Evolutionary conservation across 139 green algal species (phyloP).

Genomic region (Chlamydomonas schloesseri): DNA sequence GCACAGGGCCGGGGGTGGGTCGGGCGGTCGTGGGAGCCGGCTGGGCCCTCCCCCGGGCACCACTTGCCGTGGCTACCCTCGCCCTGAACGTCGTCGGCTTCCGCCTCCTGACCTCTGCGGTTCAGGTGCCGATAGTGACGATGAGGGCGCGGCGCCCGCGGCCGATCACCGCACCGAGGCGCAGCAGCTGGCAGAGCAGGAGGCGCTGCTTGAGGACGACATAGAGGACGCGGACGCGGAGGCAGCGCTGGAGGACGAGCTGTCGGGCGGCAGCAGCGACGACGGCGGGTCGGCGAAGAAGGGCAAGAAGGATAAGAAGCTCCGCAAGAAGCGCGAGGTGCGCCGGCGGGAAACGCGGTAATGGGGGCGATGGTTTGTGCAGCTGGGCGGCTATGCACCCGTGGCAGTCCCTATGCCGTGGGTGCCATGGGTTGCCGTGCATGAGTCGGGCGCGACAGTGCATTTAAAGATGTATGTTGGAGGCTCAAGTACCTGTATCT

Average conservation of each 20-base stretch:
- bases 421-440: no score
- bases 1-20: neutral
- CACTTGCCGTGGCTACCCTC: no score
- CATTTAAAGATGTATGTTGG: no score
- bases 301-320: neutral
- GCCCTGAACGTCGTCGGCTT: neutral
- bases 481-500: no score
- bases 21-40: no score
- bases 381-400: no score
- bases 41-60: no score
- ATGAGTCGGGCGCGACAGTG: no score
- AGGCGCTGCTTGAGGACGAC: conserved; percentile 9
- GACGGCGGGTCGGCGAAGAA: neutral
- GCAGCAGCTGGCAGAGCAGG: neutral
- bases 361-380: neutral
- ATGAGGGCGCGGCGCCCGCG: conserved; percentile 5
- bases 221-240: neutral
- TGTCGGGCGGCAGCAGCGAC: conserved; percentile 8
- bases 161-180: neutral
- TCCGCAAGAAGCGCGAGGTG: conserved; percentile 31
- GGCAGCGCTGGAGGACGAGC: conserved; percentile 26
- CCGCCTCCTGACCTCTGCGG: neutral
- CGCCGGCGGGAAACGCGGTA: no score
- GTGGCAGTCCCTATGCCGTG: no score
- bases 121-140: conserved; percentile 32